phyloP scores from a whole-genome alignment of 2,329 filamentous ascomycete genomes.

The Botryotinia narcissicola region DNA sequence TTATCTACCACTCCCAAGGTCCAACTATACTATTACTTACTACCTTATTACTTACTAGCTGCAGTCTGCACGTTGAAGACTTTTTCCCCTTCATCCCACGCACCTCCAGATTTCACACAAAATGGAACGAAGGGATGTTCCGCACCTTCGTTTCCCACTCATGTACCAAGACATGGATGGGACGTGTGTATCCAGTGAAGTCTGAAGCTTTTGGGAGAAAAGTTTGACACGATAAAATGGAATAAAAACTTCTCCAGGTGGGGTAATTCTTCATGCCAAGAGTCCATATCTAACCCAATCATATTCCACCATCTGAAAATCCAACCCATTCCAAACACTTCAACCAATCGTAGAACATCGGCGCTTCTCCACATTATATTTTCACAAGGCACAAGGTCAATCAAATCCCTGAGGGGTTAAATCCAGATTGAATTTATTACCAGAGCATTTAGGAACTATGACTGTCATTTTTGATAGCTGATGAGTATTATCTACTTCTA shows the following conservation, averaged over 20 bases:
- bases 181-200: not conserved
- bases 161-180: not conserved
- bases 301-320: not conserved
- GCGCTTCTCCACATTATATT: not conserved
- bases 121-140: not conserved
- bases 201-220: not conserved
- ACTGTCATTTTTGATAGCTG: constrained; percentile 11
- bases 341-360: constrained; percentile 11
- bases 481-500: not conserved
- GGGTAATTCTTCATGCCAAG: not conserved
- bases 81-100: not conserved
- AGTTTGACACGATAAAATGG: constrained; percentile 7
- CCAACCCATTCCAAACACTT: too few relatives aligned
- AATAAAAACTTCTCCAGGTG: not conserved
- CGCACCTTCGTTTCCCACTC: not conserved
- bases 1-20: not conserved
- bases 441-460: constrained; percentile 9
- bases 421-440: constrained; percentile 5
- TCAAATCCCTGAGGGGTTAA: not conserved
- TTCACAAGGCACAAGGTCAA: constrained; percentile 5
- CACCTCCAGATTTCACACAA: not conserved
- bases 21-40: not conserved
- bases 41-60: not conserved
- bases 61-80: not conserved
- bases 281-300: not conserved